These are phyloP conservation scores for Scheffersomyces segobiensis DNA, from an alignment of 1,139 yeast species.

Conservation along the genomic window DNA sequence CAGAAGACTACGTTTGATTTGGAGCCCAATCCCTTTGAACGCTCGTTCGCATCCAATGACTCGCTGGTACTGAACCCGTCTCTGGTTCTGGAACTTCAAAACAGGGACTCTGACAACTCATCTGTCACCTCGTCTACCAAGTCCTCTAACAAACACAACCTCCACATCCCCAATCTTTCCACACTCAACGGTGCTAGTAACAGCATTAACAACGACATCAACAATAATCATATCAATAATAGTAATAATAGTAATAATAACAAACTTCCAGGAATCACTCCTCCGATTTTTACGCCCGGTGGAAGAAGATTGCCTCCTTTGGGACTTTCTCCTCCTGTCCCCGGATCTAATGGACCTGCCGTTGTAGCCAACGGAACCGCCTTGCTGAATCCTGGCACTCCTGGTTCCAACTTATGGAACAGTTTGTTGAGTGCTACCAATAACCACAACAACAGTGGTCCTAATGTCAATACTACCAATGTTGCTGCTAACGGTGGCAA, in stretches of 20 bases:
- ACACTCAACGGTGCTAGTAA: constrained; percentile 13
- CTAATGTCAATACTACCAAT: constrained; percentile 6
- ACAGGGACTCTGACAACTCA: constrained; percentile 15
- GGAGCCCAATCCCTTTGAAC: constrained; percentile 95
- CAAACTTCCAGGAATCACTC: constrained; percentile 48
- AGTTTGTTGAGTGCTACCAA: constrained; percentile 44
- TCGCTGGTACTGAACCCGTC: not conserved
- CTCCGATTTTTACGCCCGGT: constrained; percentile 61
- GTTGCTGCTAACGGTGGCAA: constrained; percentile 1
- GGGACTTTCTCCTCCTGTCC: constrained; percentile 34
- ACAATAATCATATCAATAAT: not conserved
- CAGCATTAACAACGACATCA: constrained; percentile 8
- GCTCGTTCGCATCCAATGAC: constrained; percentile 72
- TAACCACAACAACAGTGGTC: constrained; percentile 9
- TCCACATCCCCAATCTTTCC: constrained; percentile 29
- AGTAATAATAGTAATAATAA: constrained; percentile 8
- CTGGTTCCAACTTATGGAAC: constrained; percentile 49
- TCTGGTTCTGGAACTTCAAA: not conserved
- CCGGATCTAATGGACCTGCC: constrained; percentile 15
- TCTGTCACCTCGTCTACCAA: constrained; percentile 1
- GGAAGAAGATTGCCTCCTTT: constrained; percentile 62
- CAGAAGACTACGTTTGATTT: constrained; percentile 62
- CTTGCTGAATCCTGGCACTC: constrained; percentile 48
- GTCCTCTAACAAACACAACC: constrained; percentile 27
- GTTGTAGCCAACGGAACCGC: constrained; percentile 18